phyloP scores from a whole-genome alignment of 768 basidiomycete genomes.

The Sarcomyxa edulis region DNA sequence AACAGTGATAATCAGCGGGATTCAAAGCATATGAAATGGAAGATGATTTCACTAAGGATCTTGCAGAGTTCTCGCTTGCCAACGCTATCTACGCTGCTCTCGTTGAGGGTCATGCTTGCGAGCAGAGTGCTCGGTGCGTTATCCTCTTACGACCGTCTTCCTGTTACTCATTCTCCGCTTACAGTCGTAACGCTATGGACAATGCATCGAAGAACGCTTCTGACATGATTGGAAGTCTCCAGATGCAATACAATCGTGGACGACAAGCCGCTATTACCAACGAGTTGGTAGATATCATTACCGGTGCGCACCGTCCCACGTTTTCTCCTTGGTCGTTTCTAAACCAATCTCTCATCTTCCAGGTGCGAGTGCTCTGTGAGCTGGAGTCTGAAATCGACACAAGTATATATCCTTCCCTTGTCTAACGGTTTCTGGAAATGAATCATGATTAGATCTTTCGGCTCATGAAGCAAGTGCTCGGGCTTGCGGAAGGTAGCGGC shows the following conservation, averaged over 20 bases:
- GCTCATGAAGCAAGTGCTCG: no score
- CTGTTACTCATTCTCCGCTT: neutral
- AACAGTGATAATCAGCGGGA: slow-evolving; percentile 43
- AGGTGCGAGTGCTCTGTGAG: slow-evolving; percentile 48
- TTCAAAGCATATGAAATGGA: slow-evolving; percentile 98
- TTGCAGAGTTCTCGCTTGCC: slow-evolving; percentile 93
- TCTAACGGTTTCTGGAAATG: no score
- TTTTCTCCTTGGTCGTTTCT: neutral
- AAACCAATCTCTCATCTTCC: slow-evolving; percentile 3
- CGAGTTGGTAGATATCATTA: slow-evolving; percentile 90
- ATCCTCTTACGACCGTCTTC: slow-evolving; percentile 3
- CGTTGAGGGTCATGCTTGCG: slow-evolving; percentile 93
- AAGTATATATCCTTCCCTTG: no score
- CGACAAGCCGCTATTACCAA: slow-evolving; percentile 97
- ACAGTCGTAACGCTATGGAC: slow-evolving; percentile 97
- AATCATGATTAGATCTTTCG: no score
- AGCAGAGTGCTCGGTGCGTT: slow-evolving; percentile 81
- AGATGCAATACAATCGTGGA: slow-evolving; percentile 98
- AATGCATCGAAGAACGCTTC: slow-evolving; percentile 97
- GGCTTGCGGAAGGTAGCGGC: no score
- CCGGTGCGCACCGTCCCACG: slow-evolving; percentile 49
- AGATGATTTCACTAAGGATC: slow-evolving; percentile 90
- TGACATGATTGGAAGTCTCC: slow-evolving; percentile 85
- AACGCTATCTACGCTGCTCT: slow-evolving; percentile 95
- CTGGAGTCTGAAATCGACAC: no score